Conservation (phyloP, 306 rosid species). For the Crataegus laevigata region DNA sequence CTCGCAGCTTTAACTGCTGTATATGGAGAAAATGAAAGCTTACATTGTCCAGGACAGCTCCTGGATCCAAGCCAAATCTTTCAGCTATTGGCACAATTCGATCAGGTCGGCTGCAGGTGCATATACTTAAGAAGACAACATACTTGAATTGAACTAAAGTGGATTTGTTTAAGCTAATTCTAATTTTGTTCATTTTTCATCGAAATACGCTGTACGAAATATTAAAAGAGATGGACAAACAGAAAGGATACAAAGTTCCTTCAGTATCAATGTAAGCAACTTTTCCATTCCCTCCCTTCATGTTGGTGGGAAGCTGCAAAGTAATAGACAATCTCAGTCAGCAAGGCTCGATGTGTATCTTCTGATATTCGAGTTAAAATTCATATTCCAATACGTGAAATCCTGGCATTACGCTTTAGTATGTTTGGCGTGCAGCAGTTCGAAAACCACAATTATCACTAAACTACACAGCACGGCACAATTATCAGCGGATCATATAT, state of each 20-base stretch:
- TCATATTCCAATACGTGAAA: not conserved
- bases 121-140: conserved; percentile 28
- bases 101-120: conserved; percentile 74
- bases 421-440: not conserved
- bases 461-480: not conserved
- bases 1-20: not conserved
- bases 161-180: conserved; percentile 10
- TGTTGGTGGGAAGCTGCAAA: conserved; percentile 72
- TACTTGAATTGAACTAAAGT: not conserved
- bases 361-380: not conserved
- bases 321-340: conserved; percentile 15
- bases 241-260: conserved; percentile 83
- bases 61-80: conserved; percentile 96
- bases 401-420: not conserved
- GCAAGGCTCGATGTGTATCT: not conserved
- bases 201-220: not conserved
- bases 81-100: conserved; percentile 88
- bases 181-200: not conserved
- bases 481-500: not conserved
- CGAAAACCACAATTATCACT: not conserved
- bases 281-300: conserved; percentile 95
- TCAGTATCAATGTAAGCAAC: conserved; percentile 98
- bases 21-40: conserved; percentile 14
- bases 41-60: conserved; percentile 93
- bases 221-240: conserved; percentile 5